Conservation (phyloP, 495 filamentous ascomycete genomes). For the Penicillium canescens region DNA sequence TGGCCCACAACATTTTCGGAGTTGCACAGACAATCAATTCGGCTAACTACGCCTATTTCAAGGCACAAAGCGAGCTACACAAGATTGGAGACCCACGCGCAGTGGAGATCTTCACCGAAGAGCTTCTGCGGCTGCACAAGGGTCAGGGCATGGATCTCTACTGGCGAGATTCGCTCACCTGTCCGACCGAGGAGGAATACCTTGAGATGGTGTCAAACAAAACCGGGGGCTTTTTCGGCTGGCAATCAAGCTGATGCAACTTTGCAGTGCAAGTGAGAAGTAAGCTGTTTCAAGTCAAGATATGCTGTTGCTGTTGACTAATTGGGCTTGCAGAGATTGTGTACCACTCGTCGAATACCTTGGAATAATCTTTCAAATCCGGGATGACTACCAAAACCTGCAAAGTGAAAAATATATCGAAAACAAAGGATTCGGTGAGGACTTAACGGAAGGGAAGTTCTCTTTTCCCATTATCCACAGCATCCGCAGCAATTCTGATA, state of each 20-base stretch:
- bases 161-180: constrained; percentile 83
- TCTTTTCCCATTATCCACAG: constrained; percentile 29
- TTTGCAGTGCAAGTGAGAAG: neutral
- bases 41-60: constrained; percentile 89
- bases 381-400: constrained; percentile 43
- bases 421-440: constrained; percentile 49
- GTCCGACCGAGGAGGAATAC: constrained; percentile 89
- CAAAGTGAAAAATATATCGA: constrained; percentile 19
- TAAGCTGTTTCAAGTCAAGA: too few species aligned
- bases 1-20: constrained; percentile 86
- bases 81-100: constrained; percentile 58
- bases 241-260: constrained; percentile 81
- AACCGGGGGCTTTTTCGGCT: constrained; percentile 87
- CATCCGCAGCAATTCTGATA: too few species aligned
- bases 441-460: constrained; percentile 41
- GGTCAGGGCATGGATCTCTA: constrained; percentile 94
- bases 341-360: too few species aligned
- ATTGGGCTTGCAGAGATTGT: too few species aligned
- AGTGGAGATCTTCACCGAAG: constrained; percentile 72
- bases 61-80: constrained; percentile 65
- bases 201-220: constrained; percentile 93
- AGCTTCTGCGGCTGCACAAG: constrained; percentile 78
- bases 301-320: neutral
- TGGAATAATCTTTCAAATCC: constrained; percentile 36
- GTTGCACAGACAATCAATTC: constrained; percentile 90